Evolutionary conservation across 371 early-diverging fungal genomes (phyloP).

Genomic region (Apophysomyces trapeziformis): DNA sequence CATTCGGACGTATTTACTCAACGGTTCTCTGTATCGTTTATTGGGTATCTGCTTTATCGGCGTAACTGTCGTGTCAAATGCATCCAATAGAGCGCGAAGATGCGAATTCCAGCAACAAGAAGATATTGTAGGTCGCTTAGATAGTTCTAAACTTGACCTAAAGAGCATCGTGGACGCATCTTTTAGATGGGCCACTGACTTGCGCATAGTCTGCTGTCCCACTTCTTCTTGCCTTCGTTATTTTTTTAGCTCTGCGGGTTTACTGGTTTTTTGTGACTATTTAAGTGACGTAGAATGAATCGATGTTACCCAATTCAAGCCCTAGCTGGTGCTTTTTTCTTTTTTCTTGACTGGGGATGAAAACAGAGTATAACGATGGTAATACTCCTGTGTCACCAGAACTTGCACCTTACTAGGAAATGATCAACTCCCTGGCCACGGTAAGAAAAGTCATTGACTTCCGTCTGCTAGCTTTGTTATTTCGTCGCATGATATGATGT

Average conservation of each 20-base stretch:
- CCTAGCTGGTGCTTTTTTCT: too few species aligned
- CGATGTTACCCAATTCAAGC: too few species aligned
- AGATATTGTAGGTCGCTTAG: slow-evolving; percentile 24
- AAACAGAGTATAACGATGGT: too few species aligned
- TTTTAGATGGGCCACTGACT: slow-evolving; percentile 47
- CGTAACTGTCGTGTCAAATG: slow-evolving; percentile 29
- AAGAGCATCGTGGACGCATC: slow-evolving; percentile 42
- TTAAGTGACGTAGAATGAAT: too few species aligned
- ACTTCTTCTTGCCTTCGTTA: not conserved
- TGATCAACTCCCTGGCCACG: too few species aligned
- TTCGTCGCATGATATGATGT: too few species aligned
- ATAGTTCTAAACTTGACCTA: slow-evolving; percentile 14
- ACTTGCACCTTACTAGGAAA: too few species aligned
- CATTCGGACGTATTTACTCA: slow-evolving; percentile 6
- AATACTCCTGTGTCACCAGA: too few species aligned
- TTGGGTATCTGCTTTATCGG: slow-evolving; percentile 21
- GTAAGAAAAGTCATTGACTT: too few species aligned
- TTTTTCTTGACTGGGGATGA: too few species aligned
- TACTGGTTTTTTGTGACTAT: not conserved
- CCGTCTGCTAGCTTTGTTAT: too few species aligned
- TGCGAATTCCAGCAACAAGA: slow-evolving; percentile 39
- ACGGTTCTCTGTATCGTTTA: slow-evolving; percentile 20
- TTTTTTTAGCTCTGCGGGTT: not conserved
- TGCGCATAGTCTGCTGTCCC: slow-evolving; percentile 37
- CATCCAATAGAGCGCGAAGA: slow-evolving; percentile 29